A percentile compares a stretch with the other conserved stretches of the same genome.
phyloP scores from a whole-genome alignment of 768 basidiomycete species.

The Lactifluus echinatus region DNA sequence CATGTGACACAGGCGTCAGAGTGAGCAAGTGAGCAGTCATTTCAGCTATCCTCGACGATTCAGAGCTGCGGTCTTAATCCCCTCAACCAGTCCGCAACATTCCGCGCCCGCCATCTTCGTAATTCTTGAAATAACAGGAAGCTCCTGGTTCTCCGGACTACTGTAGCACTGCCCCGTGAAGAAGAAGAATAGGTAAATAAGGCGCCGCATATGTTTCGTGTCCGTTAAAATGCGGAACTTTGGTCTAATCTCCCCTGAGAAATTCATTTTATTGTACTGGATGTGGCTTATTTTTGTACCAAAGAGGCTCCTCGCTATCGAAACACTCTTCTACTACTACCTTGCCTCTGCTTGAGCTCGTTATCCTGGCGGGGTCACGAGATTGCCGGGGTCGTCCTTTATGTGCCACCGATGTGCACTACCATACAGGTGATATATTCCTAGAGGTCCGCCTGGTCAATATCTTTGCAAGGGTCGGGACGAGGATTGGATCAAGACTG shows the following conservation, averaged over 20 bases:
- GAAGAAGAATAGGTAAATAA: conserved; percentile 68
- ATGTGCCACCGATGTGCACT: conserved; percentile 55
- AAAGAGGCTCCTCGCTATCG: too few species aligned
- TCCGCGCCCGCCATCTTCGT: conserved; percentile 56
- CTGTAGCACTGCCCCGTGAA: conserved; percentile 53
- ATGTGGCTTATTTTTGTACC: too few species aligned
- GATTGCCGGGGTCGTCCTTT: conserved; percentile 61
- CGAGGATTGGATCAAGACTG: conserved; percentile 82
- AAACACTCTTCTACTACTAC: too few species aligned
- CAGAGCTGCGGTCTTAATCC: conserved; percentile 59
- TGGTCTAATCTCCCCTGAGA: conserved; percentile 36
- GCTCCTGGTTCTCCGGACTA: conserved; percentile 51
- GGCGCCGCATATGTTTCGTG: conserved; percentile 43
- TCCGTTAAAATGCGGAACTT: conserved; percentile 17
- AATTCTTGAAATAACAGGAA: conserved; percentile 51
- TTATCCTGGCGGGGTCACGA: conserved; percentile 55
- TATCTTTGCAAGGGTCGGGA: conserved; percentile 65
- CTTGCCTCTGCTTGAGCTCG: conserved; percentile 50
- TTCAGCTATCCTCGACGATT: conserved; percentile 69
- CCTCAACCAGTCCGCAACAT: conserved; percentile 64
- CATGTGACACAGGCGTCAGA: conserved; percentile 72
- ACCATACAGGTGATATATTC: conserved; percentile 80
- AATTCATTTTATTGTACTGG: conserved; percentile 79
- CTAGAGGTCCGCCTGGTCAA: conserved; percentile 49
- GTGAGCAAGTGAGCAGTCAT: conserved; percentile 57